Percentiles rank a stretch among this genome's conserved stretches.
Evolutionary conservation across 1,284 basidiomycete genomes (phyloP).

Genomic region (Crepidotus sp.): DNA sequence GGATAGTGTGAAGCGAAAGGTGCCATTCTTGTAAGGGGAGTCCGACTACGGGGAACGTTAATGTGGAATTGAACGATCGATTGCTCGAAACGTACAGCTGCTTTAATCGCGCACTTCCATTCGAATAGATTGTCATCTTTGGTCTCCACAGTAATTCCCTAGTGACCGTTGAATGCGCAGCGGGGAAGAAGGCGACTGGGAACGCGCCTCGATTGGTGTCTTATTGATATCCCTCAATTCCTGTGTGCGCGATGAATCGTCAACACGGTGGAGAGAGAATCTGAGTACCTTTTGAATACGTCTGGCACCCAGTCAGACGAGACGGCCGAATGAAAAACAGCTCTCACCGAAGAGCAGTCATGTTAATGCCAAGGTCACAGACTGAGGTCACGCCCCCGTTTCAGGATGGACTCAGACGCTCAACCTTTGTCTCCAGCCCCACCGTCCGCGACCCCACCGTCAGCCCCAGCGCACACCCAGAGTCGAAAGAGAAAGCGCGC

Average conservation of each 20-base stretch:
- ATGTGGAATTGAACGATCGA: slow-evolving; percentile 2
- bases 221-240: slow-evolving; percentile 52
- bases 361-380: too few species aligned
- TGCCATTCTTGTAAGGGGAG: slow-evolving; percentile 81
- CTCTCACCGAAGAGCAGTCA: slow-evolving; percentile 52
- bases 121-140: slow-evolving; percentile 67
- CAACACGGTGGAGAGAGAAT: neutral
- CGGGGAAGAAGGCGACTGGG: slow-evolving; percentile 7
- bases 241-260: slow-evolving; percentile 27
- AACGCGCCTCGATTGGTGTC: slow-evolving; percentile 52
- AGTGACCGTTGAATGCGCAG: slow-evolving; percentile 14
- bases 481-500: slow-evolving; percentile 36
- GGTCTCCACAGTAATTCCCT: slow-evolving; percentile 57
- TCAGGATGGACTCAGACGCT: slow-evolving; percentile 5
- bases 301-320: slow-evolving; percentile 27
- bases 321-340: slow-evolving; percentile 13
- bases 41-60: slow-evolving; percentile 41
- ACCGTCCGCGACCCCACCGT: neutral
- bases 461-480: slow-evolving; percentile 2
- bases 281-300: slow-evolving; percentile 58
- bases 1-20: slow-evolving; percentile 28
- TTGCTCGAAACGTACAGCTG: slow-evolving; percentile 46
- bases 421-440: neutral
- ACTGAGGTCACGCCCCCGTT: too few species aligned
- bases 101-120: slow-evolving; percentile 75